Evolutionary conservation across 2,329 filamentous ascomycete genomes (phyloP).

Genomic region (Xylariaceae sp.): DNA sequence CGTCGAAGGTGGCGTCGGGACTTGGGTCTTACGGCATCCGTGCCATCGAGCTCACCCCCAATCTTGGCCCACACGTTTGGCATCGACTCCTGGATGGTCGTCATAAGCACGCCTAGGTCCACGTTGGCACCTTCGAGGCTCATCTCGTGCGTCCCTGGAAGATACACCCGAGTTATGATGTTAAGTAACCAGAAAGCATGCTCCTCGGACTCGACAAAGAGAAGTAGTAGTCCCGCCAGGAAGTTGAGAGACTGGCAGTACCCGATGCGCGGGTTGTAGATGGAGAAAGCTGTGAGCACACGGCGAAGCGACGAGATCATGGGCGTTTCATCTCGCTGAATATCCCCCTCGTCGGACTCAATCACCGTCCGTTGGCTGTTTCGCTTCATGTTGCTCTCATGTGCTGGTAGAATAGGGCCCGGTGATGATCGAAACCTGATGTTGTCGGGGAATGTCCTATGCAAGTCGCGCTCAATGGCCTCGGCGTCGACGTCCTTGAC

Average conservation of each 20-base stretch:
- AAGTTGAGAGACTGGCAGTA: constrained; percentile 98
- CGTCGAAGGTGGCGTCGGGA: constrained; percentile 39
- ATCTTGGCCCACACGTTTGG: constrained; percentile 86
- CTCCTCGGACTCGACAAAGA: constrained; percentile 86
- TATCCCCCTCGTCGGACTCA: constrained; percentile 27
- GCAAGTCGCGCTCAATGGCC: constrained; percentile 88
- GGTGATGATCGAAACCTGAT: constrained; percentile 73
- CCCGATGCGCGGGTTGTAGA: constrained; percentile 87
- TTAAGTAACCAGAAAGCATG: constrained; percentile 91
- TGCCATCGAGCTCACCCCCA: constrained; percentile 67
- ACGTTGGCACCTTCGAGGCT: constrained; percentile 90
- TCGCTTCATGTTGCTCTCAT: constrained; percentile 32
- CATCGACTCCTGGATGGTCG: constrained; percentile 75
- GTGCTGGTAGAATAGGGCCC: constrained; percentile 29
- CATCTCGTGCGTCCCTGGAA: constrained; percentile 89
- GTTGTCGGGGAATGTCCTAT: constrained; percentile 94
- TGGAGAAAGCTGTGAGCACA: constrained; percentile 83
- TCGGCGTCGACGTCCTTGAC: constrained; percentile 76
- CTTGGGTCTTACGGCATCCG: constrained; percentile 36
- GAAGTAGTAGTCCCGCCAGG: constrained; percentile 80
- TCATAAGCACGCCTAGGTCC: constrained; percentile 91
- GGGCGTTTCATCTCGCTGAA: constrained; percentile 58
- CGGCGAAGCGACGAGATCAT: constrained; percentile 80
- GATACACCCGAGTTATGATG: constrained; percentile 82
- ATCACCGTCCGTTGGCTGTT: constrained; percentile 38